Evolutionary conservation across 139 green algal genomes (phyloP).

Genomic region (Chlorella sp.): DNA sequence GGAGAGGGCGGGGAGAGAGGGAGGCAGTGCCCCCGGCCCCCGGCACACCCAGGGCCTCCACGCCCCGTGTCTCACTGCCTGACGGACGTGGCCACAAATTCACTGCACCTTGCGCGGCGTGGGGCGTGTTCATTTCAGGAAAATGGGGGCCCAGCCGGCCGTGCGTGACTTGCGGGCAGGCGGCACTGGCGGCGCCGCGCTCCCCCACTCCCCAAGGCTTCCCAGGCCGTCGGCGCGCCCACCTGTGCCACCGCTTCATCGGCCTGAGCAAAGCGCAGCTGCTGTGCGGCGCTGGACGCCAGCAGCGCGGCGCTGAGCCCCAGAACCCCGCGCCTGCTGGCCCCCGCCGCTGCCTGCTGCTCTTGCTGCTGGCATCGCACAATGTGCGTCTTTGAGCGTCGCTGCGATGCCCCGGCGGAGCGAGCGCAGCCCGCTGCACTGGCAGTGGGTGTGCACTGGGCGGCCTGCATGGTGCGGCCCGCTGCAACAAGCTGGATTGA

Average conservation of each 20-base stretch:
- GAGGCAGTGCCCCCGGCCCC: no score
- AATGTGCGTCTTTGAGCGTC: no score
- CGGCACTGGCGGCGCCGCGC: neutral
- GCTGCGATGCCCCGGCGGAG: no score
- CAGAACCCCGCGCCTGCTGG: neutral
- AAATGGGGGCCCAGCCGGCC: neutral
- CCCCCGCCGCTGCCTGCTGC: constrained; percentile 1
- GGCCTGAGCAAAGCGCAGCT: neutral
- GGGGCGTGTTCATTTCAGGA: no score
- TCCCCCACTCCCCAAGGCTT: neutral
- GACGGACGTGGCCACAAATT: no score
- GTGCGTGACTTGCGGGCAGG: constrained; percentile 1
- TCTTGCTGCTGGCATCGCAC: neutral
- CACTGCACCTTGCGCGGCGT: no score
- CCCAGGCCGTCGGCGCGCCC: neutral
- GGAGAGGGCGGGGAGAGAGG: neutral
- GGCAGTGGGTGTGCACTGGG: no score
- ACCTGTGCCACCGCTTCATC: neutral
- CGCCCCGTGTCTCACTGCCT: no score
- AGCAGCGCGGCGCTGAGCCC: neutral
- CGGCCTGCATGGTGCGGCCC: no score
- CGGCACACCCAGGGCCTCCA: no score
- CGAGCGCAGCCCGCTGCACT: no score
- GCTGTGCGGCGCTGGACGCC: neutral
- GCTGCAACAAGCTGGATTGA: no score